phyloP scores from a whole-genome alignment of 768 basidiomycete genomes.

The Lactarius trivialis region DNA sequence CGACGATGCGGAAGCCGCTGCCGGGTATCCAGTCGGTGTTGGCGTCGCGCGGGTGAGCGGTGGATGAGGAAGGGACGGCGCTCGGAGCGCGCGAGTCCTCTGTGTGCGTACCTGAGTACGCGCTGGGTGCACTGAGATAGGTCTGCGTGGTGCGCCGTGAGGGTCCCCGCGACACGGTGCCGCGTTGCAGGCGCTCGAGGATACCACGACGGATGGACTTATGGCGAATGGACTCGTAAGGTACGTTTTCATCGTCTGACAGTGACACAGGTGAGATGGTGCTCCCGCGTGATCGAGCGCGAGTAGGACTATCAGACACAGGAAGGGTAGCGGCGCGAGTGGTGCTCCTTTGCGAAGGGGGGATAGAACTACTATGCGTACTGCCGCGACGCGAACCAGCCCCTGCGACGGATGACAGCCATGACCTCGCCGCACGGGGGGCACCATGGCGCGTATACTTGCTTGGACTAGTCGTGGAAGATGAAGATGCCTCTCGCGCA shows the following conservation, averaged over 20 bases:
- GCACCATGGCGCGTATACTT: slow-evolving; percentile 20
- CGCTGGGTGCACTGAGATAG: slow-evolving; percentile 18
- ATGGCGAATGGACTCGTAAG: slow-evolving; percentile 43
- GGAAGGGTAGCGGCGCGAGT: not conserved
- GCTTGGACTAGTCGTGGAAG: slow-evolving; percentile 15
- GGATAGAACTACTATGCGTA: not conserved
- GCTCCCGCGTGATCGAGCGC: slow-evolving; percentile 12
- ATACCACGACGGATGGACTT: slow-evolving; percentile 49
- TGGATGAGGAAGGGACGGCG: not conserved
- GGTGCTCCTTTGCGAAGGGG: not conserved
- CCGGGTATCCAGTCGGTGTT: slow-evolving; percentile 23
- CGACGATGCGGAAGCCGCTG: slow-evolving; percentile 40
- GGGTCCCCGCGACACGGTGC: slow-evolving; percentile 18
- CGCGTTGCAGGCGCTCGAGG: slow-evolving; percentile 33
- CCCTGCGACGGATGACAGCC: slow-evolving; percentile 4
- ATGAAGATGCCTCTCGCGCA: not conserved
- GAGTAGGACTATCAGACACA: not conserved
- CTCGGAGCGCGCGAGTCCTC: slow-evolving; percentile 4
- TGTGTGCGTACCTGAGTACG: slow-evolving; percentile 14
- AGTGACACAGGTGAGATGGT: not conserved
- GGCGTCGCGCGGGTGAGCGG: not conserved
- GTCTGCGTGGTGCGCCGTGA: slow-evolving; percentile 12
- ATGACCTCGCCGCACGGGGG: not conserved
- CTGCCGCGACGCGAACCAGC: slow-evolving; percentile 2
- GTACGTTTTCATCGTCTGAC: slow-evolving; percentile 28